Base-by-base conservation (phyloP, 2,329 filamentous ascomycete genomes). In the Trichoderma cornu-damae region DNA sequence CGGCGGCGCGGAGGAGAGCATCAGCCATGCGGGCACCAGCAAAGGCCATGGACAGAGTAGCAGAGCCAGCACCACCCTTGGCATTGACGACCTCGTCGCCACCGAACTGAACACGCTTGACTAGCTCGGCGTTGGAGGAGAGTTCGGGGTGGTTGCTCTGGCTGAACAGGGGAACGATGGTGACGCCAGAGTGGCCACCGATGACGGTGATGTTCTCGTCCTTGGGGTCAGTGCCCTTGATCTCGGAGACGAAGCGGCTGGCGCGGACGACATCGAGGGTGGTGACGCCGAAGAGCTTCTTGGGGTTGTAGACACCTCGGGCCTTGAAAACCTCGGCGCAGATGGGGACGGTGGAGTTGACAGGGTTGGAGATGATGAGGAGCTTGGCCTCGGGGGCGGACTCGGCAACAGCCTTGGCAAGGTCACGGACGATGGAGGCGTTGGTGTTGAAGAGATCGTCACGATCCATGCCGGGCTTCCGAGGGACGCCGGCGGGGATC, bases 371-470 rank as follows among this genome's bases (percentile, higher is more conserved):
- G 79, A 99, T 99, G 82, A 99, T 85, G 73, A 97, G 86, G 75
- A 97, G 83, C 80, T 96, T 96, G 77, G 94, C 94, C 64, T 96
- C 83, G 70, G 94, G 94, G 72, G 87, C 84, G 67, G 89, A 84
- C 70, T 96, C 86, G 70, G 94, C 94, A 72, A 85, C 86, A 69
- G 91, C 92, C 85, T 96, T 96, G 79, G 93, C 92, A 65, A 99
- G 86, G 78, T 97, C 94, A 72, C 93, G 92, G 75, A 99, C 94
- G 76, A 99, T 99, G 74, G 90, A 96, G 77, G 94, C 94, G 78
- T 99, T 99, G 84, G 93, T 99, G 87, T 97, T 97, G 91, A 99
- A 99, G 64, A 99, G 88, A 75, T 99, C 93, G 79, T 99, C 94
- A 83, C 94, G 92, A 79, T 89, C 96, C 94, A 99, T 99, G 79